Evolutionary conservation across 495 filamentous ascomycete genomes (phyloP).

Genomic region (Corynascus novoguineensis): DNA sequence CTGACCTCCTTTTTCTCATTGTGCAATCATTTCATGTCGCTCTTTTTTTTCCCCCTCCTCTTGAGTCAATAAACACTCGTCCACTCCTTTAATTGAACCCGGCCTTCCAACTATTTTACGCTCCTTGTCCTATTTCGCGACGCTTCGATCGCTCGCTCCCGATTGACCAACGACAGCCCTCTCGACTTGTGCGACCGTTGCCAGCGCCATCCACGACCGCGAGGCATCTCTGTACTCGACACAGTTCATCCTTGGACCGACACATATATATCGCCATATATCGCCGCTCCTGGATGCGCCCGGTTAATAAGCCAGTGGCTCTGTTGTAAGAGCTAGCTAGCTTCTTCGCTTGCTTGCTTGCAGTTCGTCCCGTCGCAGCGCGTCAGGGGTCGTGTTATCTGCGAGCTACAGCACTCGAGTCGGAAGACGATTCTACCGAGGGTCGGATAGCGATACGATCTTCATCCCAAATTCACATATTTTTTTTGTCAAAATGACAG

Average conservation of each 20-base stretch:
- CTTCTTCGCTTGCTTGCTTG: too few relatives aligned
- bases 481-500: conserved; percentile 52
- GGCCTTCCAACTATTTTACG: conserved; percentile 17
- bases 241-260: background rate
- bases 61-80: conserved; percentile 28
- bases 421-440: background rate
- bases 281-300: conserved; percentile 30
- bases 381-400: conserved; percentile 4
- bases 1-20: conserved; percentile 21
- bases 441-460: background rate
- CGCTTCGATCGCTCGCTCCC: conserved; percentile 16
- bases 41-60: conserved; percentile 32
- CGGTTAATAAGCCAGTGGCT: conserved; percentile 30
- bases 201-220: background rate
- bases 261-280: too few relatives aligned
- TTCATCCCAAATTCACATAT: background rate
- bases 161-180: conserved; percentile 5
- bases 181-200: background rate
- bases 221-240: background rate
- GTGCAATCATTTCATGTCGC: conserved; percentile 32
- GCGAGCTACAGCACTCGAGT: background rate
- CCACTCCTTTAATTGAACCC: conserved; percentile 27
- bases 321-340: conserved; percentile 30
- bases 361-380: conserved; percentile 12
- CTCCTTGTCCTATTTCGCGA: conserved; percentile 14